Conservation (phyloP, 208 protist genomes). For the Leishmania arabica region DNA sequence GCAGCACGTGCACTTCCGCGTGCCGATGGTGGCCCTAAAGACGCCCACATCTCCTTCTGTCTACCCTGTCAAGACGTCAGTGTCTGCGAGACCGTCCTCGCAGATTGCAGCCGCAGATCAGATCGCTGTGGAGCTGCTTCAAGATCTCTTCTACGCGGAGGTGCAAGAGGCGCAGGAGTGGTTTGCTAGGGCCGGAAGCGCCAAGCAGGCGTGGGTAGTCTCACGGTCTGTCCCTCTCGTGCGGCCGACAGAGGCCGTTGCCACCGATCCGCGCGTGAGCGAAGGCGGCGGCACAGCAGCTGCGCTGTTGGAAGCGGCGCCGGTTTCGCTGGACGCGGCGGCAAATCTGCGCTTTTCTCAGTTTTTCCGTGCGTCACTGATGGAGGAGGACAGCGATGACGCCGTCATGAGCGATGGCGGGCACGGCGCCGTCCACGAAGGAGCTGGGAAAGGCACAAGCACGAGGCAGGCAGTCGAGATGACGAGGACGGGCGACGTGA, state of each 20-base stretch:
- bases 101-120: not conserved
- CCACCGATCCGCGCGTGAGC: not conserved
- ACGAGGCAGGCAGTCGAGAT: not conserved
- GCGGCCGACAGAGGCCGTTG: not conserved
- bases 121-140: slow-evolving; percentile 21
- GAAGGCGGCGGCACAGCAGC: not conserved
- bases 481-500: not conserved
- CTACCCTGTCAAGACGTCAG: not conserved
- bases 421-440: not conserved
- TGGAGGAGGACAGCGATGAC: not conserved
- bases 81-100: not conserved
- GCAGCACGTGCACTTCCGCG: slow-evolving; percentile 19
- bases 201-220: not conserved
- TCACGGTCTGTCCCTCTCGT: not conserved
- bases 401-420: not conserved
- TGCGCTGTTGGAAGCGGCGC: slow-evolving; percentile 3
- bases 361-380: slow-evolving; percentile 12
- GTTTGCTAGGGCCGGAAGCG: not conserved
- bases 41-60: not conserved
- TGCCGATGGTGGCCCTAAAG: not conserved
- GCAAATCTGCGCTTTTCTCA: slow-evolving; percentile 15
- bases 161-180: slow-evolving; percentile 8
- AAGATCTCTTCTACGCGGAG: slow-evolving; percentile 21
- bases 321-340: slow-evolving; percentile 13
- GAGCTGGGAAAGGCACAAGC: not conserved